phyloP scores from a whole-genome alignment of 2,329 filamentous ascomycete genomes.

The Penicillium sp. region DNA sequence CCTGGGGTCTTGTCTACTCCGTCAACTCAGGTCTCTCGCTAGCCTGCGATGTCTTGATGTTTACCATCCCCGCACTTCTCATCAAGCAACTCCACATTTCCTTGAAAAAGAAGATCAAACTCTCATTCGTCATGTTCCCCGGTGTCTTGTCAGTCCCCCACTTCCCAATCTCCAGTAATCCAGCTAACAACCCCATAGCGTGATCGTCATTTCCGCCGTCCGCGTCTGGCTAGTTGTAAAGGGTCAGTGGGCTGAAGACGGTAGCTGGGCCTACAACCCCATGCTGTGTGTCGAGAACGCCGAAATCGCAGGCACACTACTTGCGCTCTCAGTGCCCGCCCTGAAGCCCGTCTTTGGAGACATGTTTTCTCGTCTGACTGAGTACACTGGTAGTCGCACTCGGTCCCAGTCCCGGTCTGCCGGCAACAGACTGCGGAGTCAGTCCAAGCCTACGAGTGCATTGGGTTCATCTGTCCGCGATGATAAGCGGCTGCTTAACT shows the following conservation, averaged over 20 bases:
- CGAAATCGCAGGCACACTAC: slow-evolving; percentile 53
- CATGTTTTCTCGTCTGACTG: slow-evolving; percentile 22
- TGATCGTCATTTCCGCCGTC: slow-evolving; percentile 51
- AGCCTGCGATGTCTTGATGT: slow-evolving; percentile 53
- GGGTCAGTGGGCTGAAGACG: slow-evolving; percentile 49
- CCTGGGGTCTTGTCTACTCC: slow-evolving; percentile 55
- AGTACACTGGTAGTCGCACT: slow-evolving; percentile 24
- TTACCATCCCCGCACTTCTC: slow-evolving; percentile 53
- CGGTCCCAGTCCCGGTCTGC: slow-evolving; percentile 19
- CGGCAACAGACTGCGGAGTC: slow-evolving; percentile 11
- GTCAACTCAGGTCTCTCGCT: slow-evolving; percentile 54
- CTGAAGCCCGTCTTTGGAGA: slow-evolving; percentile 50
- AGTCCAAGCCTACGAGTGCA: slow-evolving; percentile 19
- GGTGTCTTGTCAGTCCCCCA: slow-evolving; percentile 46
- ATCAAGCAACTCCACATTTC: slow-evolving; percentile 49
- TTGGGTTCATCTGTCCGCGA: slow-evolving; percentile 16
- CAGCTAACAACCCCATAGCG: slow-evolving; percentile 32
- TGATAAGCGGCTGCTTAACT: slow-evolving; percentile 23
- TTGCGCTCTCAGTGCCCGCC: slow-evolving; percentile 54
- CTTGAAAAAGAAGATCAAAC: slow-evolving; percentile 48
- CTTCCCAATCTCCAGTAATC: too few relatives aligned
- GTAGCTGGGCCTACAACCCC: slow-evolving; percentile 55
- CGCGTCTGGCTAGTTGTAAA: slow-evolving; percentile 51
- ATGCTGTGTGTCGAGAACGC: slow-evolving; percentile 53
- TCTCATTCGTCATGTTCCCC: slow-evolving; percentile 51